phyloP scores from a whole-genome alignment of 495 filamentous ascomycete species.

The Aspergillus steynii region DNA sequence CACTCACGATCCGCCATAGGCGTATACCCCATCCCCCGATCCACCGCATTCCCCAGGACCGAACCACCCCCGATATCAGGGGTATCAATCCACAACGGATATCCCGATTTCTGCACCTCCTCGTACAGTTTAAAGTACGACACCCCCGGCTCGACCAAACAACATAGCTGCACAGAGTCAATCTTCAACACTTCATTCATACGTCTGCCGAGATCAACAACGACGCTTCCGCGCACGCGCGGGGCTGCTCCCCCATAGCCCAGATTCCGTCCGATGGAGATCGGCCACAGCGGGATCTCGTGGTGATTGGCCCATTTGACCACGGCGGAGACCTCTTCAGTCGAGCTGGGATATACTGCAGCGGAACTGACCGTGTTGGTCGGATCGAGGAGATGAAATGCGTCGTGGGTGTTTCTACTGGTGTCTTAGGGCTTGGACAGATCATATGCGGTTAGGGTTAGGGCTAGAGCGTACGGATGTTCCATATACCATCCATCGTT shows the following conservation, averaged over 20 bases:
- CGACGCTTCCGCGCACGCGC: conserved; percentile 52
- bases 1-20: conserved; percentile 33
- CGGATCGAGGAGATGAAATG: conserved; percentile 51
- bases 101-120: conserved; percentile 36
- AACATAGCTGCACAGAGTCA: conserved; percentile 33
- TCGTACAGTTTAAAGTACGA: conserved; percentile 56
- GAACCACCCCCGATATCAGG: conserved; percentile 60
- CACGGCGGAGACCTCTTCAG: conserved; percentile 48
- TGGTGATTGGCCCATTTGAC: conserved; percentile 49
- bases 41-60: conserved; percentile 56
- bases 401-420: conserved; percentile 48
- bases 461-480: conserved; percentile 14
- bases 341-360: conserved; percentile 45
- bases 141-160: conserved; percentile 56
- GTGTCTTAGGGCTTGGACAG: not conserved
- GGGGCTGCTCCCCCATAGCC: conserved; percentile 60
- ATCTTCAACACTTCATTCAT: conserved; percentile 59
- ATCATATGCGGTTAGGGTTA: not conserved
- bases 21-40: conserved; percentile 60
- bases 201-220: conserved; percentile 52
- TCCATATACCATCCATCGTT: conserved; percentile 11
- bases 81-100: conserved; percentile 33
- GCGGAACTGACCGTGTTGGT: conserved; percentile 54
- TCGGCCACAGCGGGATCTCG: conserved; percentile 53
- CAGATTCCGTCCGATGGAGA: conserved; percentile 52